Evolutionary conservation across 345 rosid species (phyloP).

Genomic region (Eucalyptus erythrocorys): DNA sequence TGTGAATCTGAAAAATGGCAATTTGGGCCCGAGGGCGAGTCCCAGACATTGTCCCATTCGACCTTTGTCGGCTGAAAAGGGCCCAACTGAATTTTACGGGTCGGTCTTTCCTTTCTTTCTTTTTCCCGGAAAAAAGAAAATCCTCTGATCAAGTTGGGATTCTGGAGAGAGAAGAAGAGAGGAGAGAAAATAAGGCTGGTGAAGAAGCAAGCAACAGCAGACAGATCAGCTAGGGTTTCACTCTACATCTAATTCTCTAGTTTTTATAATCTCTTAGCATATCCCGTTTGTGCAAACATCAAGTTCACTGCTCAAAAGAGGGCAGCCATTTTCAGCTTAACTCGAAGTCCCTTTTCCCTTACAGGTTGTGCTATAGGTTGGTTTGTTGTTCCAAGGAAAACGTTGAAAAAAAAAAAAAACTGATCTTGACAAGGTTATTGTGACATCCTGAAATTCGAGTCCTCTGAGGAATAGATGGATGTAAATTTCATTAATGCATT

Average conservation of each 20-base stretch:
- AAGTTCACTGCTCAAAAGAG: neutral
- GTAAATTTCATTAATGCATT: too few species aligned
- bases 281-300: neutral
- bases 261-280: neutral
- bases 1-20: neutral
- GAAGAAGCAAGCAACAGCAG: neutral
- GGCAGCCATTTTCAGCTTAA: neutral
- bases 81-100: neutral
- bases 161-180: neutral
- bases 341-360: neutral
- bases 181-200: neutral
- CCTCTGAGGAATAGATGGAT: rapidly evolving
- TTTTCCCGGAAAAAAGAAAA: neutral
- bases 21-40: neutral
- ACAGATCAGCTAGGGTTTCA: neutral
- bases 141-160: neutral
- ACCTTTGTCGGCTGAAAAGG: neutral
- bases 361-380: neutral
- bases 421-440: neutral
- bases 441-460: too few species aligned
- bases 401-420: neutral
- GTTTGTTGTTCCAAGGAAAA: neutral
- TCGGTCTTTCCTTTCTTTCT: neutral
- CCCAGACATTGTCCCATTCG: neutral
- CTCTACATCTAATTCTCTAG: neutral